Base-by-base conservation (phyloP, 441 rosid species). In the Oxalis stricta region DNA sequence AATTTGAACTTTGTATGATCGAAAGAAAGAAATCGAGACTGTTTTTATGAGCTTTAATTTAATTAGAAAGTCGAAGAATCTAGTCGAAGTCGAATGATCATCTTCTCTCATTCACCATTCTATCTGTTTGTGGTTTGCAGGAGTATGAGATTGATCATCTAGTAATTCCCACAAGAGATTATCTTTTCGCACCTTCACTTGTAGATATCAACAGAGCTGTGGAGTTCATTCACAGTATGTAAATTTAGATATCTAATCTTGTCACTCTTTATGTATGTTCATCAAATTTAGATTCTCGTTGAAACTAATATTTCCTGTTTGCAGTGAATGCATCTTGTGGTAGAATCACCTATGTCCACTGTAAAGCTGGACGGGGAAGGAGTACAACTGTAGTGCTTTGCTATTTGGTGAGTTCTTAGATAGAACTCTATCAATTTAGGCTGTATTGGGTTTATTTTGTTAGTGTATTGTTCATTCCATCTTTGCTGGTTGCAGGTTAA, bases 281-380 rank as follows among this genome's bases (percentile, higher is more conserved):
- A 21, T 38, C 24, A 33, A 18, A 22, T 44, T 26, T 17, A 33
- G 33, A 26, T 29, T 31, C 17, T 37, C 18, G 23, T 10, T 11
- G 11, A 33, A 18, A 1, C 30, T 19, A 9, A 7, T 39, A 1
- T 5, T 10, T 47, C 33, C 41, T 52, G 57, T 43, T 43, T 41
- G 32, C 63, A 85, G 93, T 52, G 54, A 76, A 82, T 33, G 55
- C 76, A 34, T 68, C 65, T 33, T 71, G 69, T 18, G 70, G 86
- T 55, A 72, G 50, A 56, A 79, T 76, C 39, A 82, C 93, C 6
- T 82, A 78, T 17, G 89, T 85, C 30, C 95, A 85, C 56, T 82
- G 95, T 62, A 85, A 85, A 66, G 92, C 92, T 52, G 92, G 92
- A 41, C 72, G 86, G 2, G 89, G 93, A 48, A 75, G 86, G 61